Evolutionary conservation across 257 asterid species (phyloP).

Genomic region (Anisodus tanguticus): DNA sequence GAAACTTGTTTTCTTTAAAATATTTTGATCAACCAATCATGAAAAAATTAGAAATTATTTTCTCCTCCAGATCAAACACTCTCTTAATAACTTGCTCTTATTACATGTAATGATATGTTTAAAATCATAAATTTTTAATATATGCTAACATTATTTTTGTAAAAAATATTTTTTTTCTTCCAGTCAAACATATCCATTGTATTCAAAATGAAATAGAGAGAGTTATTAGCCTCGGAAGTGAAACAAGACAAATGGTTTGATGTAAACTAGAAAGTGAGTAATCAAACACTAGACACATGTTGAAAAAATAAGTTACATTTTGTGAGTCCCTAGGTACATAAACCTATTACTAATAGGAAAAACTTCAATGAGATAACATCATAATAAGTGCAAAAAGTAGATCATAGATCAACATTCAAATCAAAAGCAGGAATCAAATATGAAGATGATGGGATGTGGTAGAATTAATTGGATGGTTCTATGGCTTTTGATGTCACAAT

Average conservation of each 20-base stretch:
- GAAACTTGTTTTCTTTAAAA: too few relatives aligned
- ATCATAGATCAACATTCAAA: neutral
- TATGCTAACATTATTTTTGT: too few relatives aligned
- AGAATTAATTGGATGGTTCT: neutral
- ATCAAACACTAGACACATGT: neutral
- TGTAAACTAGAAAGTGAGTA: neutral
- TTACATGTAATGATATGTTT: too few relatives aligned
- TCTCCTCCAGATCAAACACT: too few relatives aligned
- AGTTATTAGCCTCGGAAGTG: neutral
- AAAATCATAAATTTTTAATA: too few relatives aligned
- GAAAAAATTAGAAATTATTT: too few relatives aligned
- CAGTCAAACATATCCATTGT: neutral
- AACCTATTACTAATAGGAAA: neutral
- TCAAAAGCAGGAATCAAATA: neutral
- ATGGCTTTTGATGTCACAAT: neutral
- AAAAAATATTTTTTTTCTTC: too few relatives aligned
- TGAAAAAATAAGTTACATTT: neutral
- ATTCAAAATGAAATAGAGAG: neutral
- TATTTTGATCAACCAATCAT: too few relatives aligned
- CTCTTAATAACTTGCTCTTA: too few relatives aligned
- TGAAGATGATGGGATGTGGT: slow-evolving; percentile 4
- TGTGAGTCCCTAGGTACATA: neutral
- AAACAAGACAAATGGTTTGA: neutral
- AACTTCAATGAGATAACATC: neutral
- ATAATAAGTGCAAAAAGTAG: slow-evolving; percentile 1